Conservation (phyloP, 106 monocot species). For the Amphibolis antarctica region DNA sequence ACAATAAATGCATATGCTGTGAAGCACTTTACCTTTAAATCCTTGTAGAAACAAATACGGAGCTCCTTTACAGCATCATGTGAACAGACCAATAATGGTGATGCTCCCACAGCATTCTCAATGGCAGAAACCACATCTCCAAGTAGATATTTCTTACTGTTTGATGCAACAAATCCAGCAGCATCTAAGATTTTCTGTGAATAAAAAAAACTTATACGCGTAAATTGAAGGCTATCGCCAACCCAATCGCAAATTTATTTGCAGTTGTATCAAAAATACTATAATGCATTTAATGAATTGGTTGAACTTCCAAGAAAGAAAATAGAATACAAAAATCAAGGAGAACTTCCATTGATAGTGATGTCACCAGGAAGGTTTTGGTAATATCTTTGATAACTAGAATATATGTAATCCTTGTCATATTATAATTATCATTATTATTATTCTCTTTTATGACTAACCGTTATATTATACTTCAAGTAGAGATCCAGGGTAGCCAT, state of each 20-base stretch:
- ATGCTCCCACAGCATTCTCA: constrained; percentile 50
- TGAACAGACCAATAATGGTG: constrained; percentile 60
- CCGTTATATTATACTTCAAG: constrained; percentile 89
- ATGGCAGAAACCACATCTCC: constrained; percentile 40
- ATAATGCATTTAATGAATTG: too few relatives aligned
- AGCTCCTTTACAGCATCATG: constrained; percentile 60
- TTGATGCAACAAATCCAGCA: constrained; percentile 61
- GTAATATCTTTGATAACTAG: too few relatives aligned
- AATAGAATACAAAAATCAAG: too few relatives aligned
- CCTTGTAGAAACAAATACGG: constrained; percentile 72
- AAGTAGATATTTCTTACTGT: constrained; percentile 44
- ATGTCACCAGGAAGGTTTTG: too few relatives aligned
- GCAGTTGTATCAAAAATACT: too few relatives aligned
- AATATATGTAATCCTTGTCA: too few relatives aligned
- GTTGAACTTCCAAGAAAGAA: too few relatives aligned
- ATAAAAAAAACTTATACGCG: background rate
- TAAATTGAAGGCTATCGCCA: too few relatives aligned
- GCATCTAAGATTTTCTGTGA: constrained; percentile 41
- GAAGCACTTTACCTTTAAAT: constrained; percentile 49
- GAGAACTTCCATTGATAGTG: too few relatives aligned
- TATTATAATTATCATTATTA: background rate
- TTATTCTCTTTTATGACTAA: constrained; percentile 3
- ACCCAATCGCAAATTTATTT: too few relatives aligned
- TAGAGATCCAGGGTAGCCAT: constrained; percentile 60
- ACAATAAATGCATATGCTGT: too few relatives aligned